phyloP scores from a whole-genome alignment of 2,329 filamentous ascomycete species.

The Penicillium sp. region DNA sequence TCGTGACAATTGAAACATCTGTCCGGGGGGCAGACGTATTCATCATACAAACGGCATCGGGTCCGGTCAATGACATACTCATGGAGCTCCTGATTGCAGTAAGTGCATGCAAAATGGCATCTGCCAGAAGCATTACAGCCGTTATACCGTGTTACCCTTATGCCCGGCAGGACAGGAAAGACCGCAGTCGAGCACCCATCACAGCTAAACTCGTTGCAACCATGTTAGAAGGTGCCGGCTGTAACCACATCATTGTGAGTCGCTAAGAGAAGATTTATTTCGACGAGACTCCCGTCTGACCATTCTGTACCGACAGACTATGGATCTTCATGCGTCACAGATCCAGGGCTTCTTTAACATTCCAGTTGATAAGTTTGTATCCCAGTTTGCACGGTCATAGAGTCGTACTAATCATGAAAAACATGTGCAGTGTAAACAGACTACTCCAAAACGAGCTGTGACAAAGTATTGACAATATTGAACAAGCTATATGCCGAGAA shows the following conservation, averaged over 20 bases:
- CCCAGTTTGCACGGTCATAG: background rate
- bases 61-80: constrained; percentile 93
- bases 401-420: background rate
- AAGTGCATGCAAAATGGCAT: constrained; percentile 83
- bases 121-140: constrained; percentile 85
- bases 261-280: no score
- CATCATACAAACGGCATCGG: constrained; percentile 92
- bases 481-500: constrained; percentile 77
- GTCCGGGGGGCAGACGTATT: constrained; percentile 98
- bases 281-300: no score
- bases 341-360: constrained; percentile 95
- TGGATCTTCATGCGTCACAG: constrained; percentile 90
- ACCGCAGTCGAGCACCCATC: constrained; percentile 88
- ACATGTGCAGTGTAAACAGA: background rate
- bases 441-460: background rate
- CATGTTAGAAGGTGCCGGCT: constrained; percentile 92
- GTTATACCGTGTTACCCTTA: constrained; percentile 96
- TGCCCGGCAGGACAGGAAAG: constrained; percentile 94
- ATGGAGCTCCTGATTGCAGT: constrained; percentile 99
- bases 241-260: constrained; percentile 71
- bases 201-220: constrained; percentile 94
- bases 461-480: background rate
- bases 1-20: constrained; percentile 88
- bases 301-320: no score
- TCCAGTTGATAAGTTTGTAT: constrained; percentile 63